Evolutionary conservation across 75 land plant genomes (phyloP), one percentile per base, ranked within the genome.

Genomic region (Pseudotsuga menziesii): DNA sequence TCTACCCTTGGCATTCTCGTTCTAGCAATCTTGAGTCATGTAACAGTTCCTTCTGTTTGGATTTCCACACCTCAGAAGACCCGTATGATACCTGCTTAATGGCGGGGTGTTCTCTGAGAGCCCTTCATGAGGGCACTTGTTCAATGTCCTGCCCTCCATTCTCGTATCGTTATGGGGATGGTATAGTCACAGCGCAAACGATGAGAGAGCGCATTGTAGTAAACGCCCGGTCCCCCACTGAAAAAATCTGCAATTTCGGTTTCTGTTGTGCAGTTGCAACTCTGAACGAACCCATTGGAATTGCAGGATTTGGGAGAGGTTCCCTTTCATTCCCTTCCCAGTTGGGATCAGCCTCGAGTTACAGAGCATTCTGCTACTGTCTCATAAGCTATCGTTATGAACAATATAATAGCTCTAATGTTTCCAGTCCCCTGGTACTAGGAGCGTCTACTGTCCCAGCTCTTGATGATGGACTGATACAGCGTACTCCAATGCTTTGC

Each of bases 241-340:
- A 75, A 13, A 15, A 22, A 19, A 35, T 90, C 58, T 52, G 12
- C 5, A 91, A 91, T 25, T 88, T 86, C 77, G 86, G 87, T 25
- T 92, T 92, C 69, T 91, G 83, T 0, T 89, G 93, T 80, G 85
- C 90, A 17, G 85, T 83, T 66, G 61, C 84, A 23, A 63, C 90
- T 13, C 85, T 91, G 4, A 90, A 67, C 22, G 92, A 91, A 77
- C 83, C 92, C 59, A 58, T 91, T 26, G 95, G 95, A 13, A 87
- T 92, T 16, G 93, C 90, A 26, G 95, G 95, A 0, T 88, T 92
- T 80, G 93, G 95, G 76, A 85, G 84, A 27, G 95, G 95, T 26
- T 6, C 41, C 3, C 85, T 92, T 41, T 91, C 95, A 12, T 69
- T 92, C 48, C 90, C 95, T 13, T 82, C 88, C n/a, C 90, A 86